phyloP scores from a whole-genome alignment of 495 filamentous ascomycete species.

The Daldinia concentrica region DNA sequence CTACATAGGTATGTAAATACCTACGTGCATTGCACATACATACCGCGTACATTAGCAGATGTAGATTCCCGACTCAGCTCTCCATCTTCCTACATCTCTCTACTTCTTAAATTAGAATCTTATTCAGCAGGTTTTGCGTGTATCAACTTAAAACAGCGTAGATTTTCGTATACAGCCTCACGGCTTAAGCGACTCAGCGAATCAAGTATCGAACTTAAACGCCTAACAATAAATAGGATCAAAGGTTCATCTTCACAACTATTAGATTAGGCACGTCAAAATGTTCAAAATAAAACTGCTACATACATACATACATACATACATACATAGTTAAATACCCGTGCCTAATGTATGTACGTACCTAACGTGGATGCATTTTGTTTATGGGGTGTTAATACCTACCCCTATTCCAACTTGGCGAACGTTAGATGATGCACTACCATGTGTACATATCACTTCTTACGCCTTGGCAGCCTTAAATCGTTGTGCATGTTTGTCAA shows the following conservation, averaged over 20 bases:
- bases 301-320: too few relatives aligned
- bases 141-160: conserved; percentile 1
- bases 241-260: neutral
- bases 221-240: neutral
- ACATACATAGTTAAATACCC: too few relatives aligned
- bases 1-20: too few relatives aligned
- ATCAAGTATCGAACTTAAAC: neutral
- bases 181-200: neutral
- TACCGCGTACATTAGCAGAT: neutral
- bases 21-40: conserved; percentile 1
- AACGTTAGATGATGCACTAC: neutral
- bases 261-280: neutral
- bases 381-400: neutral
- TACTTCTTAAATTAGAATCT: conserved; percentile 36
- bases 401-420: neutral
- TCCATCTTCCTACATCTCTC: conserved; percentile 5
- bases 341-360: too few relatives aligned
- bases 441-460: neutral
- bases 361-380: neutral
- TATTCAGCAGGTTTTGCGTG: conserved; percentile 14
- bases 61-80: neutral
- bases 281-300: too few relatives aligned
- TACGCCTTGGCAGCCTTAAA: conserved; percentile 19
- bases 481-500: conserved; percentile 11
- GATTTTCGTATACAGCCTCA: neutral